Percentiles rank a stretch among this genome's conserved stretches.
These are phyloP conservation scores for Calonectria henricotiae DNA, from an alignment of 2,329 filamentous ascomycete species.

Conservation along the genomic window DNA sequence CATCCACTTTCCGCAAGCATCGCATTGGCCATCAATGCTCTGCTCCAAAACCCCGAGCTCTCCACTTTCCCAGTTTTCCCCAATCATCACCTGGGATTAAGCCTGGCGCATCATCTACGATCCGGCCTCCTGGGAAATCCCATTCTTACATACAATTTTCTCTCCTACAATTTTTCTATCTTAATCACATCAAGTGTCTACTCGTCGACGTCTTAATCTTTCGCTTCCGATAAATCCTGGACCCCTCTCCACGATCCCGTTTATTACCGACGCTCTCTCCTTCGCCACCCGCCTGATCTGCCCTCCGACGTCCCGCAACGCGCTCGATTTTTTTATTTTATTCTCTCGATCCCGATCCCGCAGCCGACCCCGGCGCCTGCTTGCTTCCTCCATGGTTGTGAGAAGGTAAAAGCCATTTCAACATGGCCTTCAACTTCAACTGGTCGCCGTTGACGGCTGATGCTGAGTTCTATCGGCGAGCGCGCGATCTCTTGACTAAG, in stretches of 20 bases:
- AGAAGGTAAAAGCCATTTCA: constrained; percentile 64
- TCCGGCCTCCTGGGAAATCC: constrained; percentile 51
- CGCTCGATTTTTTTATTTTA: constrained; percentile 36
- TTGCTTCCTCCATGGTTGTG: constrained; percentile 56
- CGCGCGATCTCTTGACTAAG: constrained; percentile 93
- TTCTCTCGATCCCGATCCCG: constrained; percentile 39
- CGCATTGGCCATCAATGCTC: constrained; percentile 17
- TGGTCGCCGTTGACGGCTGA: constrained; percentile 99
- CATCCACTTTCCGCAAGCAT: constrained; percentile 40
- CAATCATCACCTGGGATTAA: constrained; percentile 49
- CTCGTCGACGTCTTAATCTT: constrained; percentile 30
- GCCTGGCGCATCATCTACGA: constrained; percentile 54
- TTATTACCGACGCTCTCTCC: constrained; percentile 33
- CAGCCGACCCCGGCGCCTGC: constrained; percentile 49
- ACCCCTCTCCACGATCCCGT: constrained; percentile 34
- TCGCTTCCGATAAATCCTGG: constrained; percentile 33
- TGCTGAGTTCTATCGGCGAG: constrained; percentile 89
- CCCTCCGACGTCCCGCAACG: constrained; percentile 37
- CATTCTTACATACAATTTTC: constrained; percentile 37
- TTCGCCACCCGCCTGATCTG: constrained; percentile 34
- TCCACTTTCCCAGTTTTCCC: constrained; percentile 45
- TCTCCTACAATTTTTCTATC: constrained; percentile 25
- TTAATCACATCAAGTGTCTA: constrained; percentile 28
- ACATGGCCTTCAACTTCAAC: constrained; percentile 99
- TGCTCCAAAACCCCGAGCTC: constrained; percentile 47